A percentile compares a stretch with the other conserved stretches of the same genome.
These are phyloP conservation scores for Parachaetomium inaequale DNA, from an alignment of 495 filamentous ascomycete genomes.

Conservation along the genomic window DNA sequence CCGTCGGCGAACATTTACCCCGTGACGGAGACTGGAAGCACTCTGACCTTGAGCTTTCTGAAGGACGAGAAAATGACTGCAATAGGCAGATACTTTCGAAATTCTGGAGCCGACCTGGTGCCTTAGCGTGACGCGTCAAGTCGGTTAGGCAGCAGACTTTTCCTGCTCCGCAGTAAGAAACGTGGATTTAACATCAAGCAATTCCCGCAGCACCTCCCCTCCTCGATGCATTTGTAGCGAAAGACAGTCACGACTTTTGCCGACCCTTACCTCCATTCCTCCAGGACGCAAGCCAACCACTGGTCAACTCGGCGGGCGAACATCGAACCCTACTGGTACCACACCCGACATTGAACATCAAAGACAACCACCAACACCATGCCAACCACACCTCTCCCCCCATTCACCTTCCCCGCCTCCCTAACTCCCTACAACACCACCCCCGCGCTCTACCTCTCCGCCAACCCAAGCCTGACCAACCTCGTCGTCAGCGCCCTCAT, in stretches of 20 bases:
- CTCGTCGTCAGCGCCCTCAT: slow-evolving; percentile 36
- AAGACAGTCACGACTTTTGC: no score
- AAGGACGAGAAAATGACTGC: no score
- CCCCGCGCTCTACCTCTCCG: slow-evolving; percentile 23
- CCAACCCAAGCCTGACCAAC: slow-evolving; percentile 22
- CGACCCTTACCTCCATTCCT: no score
- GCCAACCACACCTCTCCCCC: neutral
- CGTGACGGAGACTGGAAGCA: no score
- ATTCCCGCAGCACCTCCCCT: no score
- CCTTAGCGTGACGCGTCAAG: neutral
- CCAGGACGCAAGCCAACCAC: no score
- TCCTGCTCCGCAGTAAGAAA: no score
- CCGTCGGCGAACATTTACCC: no score
- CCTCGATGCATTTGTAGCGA: no score
- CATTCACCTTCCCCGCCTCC: neutral
- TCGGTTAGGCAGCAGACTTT: neutral
- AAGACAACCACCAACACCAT: neutral
- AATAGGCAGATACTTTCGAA: neutral
- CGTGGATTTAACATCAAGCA: no score
- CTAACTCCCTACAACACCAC: slow-evolving; percentile 17
- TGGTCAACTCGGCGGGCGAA: no score
- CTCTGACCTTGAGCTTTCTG: no score
- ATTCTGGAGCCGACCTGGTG: neutral
- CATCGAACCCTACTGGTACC: neutral
- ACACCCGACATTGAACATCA: neutral